Evolutionary conservation across 352 stramenopile species (phyloP), one percentile per base, ranked within the genome.

Genomic region (Aphanomyces astaci): DNA sequence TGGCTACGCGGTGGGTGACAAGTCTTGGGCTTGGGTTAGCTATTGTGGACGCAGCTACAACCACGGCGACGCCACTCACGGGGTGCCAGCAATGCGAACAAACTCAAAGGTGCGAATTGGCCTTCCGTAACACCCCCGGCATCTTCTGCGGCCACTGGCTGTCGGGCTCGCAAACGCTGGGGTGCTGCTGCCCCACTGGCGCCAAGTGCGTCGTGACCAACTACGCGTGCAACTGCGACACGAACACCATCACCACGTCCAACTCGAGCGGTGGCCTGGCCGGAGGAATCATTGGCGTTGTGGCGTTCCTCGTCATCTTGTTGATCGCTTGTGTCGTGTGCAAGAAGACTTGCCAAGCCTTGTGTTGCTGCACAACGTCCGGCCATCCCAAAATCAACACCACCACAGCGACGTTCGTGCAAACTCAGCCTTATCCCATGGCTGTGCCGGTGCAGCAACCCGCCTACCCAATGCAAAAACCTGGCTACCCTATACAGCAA

Each of bases 81-180:
- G 51, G 51, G 30, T 59, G 51, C 2, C 51, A 59, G 27, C 51
- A 59, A 36, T 59, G 51, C 24, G 51, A 59, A 36, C 30, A 24
- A 19, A 59, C 32, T 19, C 17, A 32, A 22, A 22, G 33, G 24
- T 59, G 51, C 30, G 24, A 2, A 15, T 33, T 33, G 25, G 51
- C 51, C 25, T 59, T 33, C 27, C 51, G 4, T 15, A 39, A 39
- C 24, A 40, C 51, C 1, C 15, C 51, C 15, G 51, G 51, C 51
- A 59, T 59, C 25, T 59, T 33, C n/a, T 59, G 51, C 30, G 51
- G 51, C 30, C 51, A 39, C 2, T 59, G 51, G 51, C 51, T 59
- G 4, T 59, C 51, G 13, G 30, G 51, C 30, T 22, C 9, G 22
- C 11, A 36, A 0, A 59, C 11, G 25, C 51, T 59, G 25, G 51